Conservation (phyloP, 768 basidiomycete species). For the Boletus vinaceobasis region DNA sequence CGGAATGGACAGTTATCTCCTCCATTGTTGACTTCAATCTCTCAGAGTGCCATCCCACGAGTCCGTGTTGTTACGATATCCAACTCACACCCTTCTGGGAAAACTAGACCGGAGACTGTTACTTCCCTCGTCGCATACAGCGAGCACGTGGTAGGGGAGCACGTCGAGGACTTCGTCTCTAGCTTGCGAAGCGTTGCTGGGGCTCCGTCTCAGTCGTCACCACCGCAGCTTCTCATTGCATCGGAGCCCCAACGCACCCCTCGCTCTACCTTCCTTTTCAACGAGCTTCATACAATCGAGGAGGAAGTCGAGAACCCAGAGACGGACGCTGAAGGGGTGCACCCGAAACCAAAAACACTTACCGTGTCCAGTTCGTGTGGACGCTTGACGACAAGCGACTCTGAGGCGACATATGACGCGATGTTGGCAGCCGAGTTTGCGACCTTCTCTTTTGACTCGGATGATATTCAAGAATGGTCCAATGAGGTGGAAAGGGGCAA, state of each 20-base stretch:
- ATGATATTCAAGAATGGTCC: conserved; percentile 13
- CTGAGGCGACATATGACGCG: conserved; percentile 8
- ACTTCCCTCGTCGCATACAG: neutral
- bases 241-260: neutral
- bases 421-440: conserved; percentile 9
- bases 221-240: neutral
- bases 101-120: neutral
- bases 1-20: neutral
- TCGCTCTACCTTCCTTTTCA: neutral
- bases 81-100: neutral
- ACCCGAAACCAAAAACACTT: neutral
- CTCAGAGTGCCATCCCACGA: neutral
- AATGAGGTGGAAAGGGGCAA: conserved; percentile 12
- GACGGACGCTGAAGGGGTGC: neutral
- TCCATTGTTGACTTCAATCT: neutral
- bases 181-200: neutral
- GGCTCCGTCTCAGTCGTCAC: neutral
- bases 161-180: conserved; percentile 1
- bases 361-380: neutral
- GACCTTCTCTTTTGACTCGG: conserved; percentile 7
- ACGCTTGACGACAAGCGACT: neutral
- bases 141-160: neutral
- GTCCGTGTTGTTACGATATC: neutral
- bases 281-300: neutral
- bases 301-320: neutral